A percentile compares a stretch with the other conserved stretches of the same genome.
phyloP scores from a whole-genome alignment of 1,284 basidiomycete species.

The Vanrija sp. region DNA sequence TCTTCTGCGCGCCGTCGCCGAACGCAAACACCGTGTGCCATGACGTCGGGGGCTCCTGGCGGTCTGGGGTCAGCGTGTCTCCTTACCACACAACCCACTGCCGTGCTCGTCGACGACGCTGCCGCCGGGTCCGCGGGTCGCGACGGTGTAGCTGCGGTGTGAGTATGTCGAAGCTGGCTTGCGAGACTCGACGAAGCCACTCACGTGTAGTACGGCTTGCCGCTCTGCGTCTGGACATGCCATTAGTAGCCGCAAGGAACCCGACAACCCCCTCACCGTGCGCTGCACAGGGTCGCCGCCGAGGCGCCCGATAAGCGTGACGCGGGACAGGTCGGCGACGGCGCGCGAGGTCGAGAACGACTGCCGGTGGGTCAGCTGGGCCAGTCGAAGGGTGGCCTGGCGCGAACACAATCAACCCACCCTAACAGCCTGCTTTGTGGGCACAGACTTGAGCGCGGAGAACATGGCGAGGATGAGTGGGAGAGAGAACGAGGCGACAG shows the following conservation, averaged over 20 bases:
- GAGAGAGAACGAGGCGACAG: neutral
- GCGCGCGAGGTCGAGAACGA: constrained; percentile 26
- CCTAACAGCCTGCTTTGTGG: constrained; percentile 3
- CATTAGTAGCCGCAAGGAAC: neutral
- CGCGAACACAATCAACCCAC: neutral
- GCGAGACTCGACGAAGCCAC: neutral
- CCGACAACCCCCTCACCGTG: constrained; percentile 16
- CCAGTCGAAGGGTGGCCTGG: no score
- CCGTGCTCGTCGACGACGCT: constrained; percentile 17
- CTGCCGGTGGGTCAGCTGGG: constrained; percentile 9
- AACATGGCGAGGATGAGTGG: constrained; percentile 4
- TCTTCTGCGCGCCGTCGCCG: constrained; percentile 31
- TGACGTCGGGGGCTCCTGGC: constrained; percentile 26
- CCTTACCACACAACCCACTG: constrained; percentile 11
- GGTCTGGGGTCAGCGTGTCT: constrained; percentile 6
- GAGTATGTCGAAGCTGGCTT: neutral
- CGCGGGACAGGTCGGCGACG: constrained; percentile 29
- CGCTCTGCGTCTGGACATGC: constrained; percentile 22
- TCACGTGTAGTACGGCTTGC: constrained; percentile 41
- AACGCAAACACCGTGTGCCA: constrained; percentile 45
- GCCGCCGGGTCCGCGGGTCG: constrained; percentile 19
- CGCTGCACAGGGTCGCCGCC: constrained; percentile 37
- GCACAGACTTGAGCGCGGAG: neutral
- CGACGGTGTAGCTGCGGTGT: constrained; percentile 33
- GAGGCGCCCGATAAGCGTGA: constrained; percentile 40